Evolutionary conservation across 352 stramenopile genomes (phyloP).

Genomic region (Phytopythium litorale): DNA sequence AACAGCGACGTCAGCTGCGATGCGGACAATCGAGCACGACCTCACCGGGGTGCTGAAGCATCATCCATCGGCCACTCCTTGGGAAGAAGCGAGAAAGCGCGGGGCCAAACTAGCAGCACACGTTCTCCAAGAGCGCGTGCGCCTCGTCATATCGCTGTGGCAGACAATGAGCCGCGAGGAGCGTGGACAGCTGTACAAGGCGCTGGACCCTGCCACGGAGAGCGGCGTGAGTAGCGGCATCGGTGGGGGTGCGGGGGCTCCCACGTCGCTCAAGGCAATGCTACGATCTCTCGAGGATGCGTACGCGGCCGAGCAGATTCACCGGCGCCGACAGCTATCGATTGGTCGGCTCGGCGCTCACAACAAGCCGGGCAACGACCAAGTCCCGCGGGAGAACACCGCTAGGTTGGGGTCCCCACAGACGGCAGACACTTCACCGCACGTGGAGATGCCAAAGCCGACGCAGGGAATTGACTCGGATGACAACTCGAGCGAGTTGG

Average conservation of each 20-base stretch:
- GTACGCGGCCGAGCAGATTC: slow-evolving; percentile 61
- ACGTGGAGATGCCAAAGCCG: background rate
- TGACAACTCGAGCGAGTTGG: background rate
- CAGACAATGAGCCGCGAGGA: slow-evolving; percentile 54
- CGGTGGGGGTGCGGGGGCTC: slow-evolving; percentile 1
- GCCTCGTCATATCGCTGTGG: slow-evolving; percentile 43
- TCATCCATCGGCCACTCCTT: background rate
- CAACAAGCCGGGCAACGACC: background rate
- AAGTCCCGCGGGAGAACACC: background rate
- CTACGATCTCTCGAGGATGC: slow-evolving; percentile 50
- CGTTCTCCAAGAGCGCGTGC: slow-evolving; percentile 62
- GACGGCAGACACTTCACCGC: slow-evolving; percentile 3
- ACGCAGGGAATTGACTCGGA: background rate
- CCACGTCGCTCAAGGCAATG: slow-evolving; percentile 31
- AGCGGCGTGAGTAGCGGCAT: background rate
- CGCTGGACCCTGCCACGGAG: slow-evolving; percentile 14
- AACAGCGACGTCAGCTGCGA: slow-evolving; percentile 24
- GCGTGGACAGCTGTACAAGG: slow-evolving; percentile 29
- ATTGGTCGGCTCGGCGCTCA: background rate
- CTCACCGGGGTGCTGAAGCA: slow-evolving; percentile 5
- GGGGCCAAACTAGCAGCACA: slow-evolving; percentile 37
- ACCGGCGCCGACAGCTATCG: slow-evolving; percentile 35
- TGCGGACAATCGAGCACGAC: slow-evolving; percentile 11
- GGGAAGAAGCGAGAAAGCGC: slow-evolving; percentile 29
- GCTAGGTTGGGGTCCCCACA: background rate